Evolutionary conservation across 306 rosid genomes (phyloP).

Genomic region (Cicer pinnatifidum): DNA sequence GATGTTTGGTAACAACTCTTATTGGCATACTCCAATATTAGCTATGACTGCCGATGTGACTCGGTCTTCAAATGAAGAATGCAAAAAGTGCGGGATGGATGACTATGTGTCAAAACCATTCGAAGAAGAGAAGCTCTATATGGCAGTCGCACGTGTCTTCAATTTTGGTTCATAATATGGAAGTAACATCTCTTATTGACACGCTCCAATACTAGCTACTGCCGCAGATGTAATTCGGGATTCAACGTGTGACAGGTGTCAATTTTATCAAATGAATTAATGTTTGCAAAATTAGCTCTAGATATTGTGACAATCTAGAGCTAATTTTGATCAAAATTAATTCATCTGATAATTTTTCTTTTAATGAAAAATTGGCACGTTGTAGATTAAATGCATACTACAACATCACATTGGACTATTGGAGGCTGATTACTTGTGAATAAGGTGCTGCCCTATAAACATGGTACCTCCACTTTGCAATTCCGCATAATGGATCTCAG

Average conservation of each 20-base stretch:
- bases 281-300: not conserved
- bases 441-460: no score
- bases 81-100: constrained; percentile 92
- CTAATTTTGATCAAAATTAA: no score
- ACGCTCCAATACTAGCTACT: constrained; percentile 80
- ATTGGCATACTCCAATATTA: constrained; percentile 86
- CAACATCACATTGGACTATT: no score
- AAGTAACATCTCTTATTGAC: constrained; percentile 60
- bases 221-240: constrained; percentile 79
- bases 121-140: constrained; percentile 79
- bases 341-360: no score
- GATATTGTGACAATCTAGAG: constrained; percentile 24
- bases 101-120: constrained; percentile 88
- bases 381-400: no score
- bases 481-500: constrained; percentile 38
- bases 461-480: not conserved
- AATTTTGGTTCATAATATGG: constrained; percentile 49
- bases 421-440: no score
- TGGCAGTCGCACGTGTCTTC: constrained; percentile 65
- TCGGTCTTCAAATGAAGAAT: constrained; percentile 78
- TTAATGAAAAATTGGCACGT: no score
- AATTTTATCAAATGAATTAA: constrained; percentile 39
- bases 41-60: constrained; percentile 97
- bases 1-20: constrained; percentile 57
- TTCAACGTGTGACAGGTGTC: constrained; percentile 40